A percentile compares a stretch with the other conserved stretches of the same genome.
These are phyloP conservation scores for Colletotrichum plurivorum DNA, from an alignment of 2,329 filamentous ascomycete genomes.

Conservation along the genomic window DNA sequence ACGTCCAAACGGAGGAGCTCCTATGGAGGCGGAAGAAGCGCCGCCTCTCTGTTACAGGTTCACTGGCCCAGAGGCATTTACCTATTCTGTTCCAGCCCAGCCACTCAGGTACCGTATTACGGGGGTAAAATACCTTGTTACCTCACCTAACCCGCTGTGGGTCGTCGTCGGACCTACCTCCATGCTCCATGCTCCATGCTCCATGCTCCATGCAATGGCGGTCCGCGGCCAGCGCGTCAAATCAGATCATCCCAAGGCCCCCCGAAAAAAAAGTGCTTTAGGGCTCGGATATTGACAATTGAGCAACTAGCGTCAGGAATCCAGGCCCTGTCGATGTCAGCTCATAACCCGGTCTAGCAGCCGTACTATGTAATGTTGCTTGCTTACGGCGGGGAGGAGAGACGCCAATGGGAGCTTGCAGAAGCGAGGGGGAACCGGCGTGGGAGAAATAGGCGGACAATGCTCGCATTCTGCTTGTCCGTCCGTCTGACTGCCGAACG, in stretches of 20 bases:
- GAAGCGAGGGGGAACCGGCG: conserved; percentile 10
- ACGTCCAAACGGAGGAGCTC: no score
- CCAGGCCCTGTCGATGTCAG: conserved; percentile 28
- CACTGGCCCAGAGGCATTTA: background rate
- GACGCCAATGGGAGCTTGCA: conserved; percentile 12
- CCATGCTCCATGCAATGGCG: no score
- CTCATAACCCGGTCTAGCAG: conserved; percentile 3
- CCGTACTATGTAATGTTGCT: background rate
- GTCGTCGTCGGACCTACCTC: no score
- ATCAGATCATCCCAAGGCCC: conserved; percentile 21
- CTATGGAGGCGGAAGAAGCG: no score
- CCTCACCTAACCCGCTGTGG: no score
- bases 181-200: no score
- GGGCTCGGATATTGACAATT: conserved; percentile 38
- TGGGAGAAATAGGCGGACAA: conserved; percentile 15
- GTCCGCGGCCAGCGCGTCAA: conserved; percentile 14
- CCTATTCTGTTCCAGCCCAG: background rate
- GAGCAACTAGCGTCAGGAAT: conserved; percentile 25
- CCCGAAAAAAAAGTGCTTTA: conserved; percentile 13
- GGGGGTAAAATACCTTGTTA: conserved; percentile 13
- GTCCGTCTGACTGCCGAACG: conserved; percentile 4
- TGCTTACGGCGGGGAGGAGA: background rate
- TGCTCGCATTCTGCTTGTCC: conserved; percentile 21
- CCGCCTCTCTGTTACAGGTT: no score
- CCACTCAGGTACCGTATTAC: background rate